Evolutionary conservation across 108 stramenopile genomes (phyloP).

Genomic region (Skeletonema costatum): DNA sequence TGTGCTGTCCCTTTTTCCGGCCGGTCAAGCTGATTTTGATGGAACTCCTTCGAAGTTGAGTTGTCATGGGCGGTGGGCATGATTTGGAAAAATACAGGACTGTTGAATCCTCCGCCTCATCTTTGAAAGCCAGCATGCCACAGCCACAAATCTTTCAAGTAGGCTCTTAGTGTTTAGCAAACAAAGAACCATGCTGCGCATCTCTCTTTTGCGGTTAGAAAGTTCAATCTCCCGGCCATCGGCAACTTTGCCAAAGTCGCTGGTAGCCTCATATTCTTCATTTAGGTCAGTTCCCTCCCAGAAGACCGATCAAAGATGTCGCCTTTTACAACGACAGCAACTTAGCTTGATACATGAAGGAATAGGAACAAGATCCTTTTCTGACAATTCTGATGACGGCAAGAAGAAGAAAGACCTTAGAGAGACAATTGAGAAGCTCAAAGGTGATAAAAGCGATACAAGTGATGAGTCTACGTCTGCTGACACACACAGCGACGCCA

Average conservation of each 20-base stretch:
- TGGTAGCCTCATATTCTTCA: not conserved
- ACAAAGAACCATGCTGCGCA: not conserved
- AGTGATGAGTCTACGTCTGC: not conserved
- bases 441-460: constrained; percentile 5
- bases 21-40: too few relatives aligned
- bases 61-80: too few relatives aligned
- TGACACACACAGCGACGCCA: not conserved
- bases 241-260: not conserved
- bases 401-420: constrained; percentile 45
- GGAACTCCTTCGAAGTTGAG: too few relatives aligned
- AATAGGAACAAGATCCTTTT: not conserved
- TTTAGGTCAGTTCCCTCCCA: not conserved
- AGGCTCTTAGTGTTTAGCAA: not conserved
- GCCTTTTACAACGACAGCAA: not conserved
- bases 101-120: too few relatives aligned
- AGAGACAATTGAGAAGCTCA: constrained; percentile 45
- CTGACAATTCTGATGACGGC: not conserved
- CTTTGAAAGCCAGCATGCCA: too few relatives aligned
- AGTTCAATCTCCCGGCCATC: not conserved
- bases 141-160: too few relatives aligned
- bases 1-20: too few relatives aligned
- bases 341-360: not conserved
- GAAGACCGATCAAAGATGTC: not conserved
- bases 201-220: not conserved
- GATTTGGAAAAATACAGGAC: too few relatives aligned